Conservation (phyloP, 495 filamentous ascomycete genomes). For the Mytilinidion resinicola region DNA sequence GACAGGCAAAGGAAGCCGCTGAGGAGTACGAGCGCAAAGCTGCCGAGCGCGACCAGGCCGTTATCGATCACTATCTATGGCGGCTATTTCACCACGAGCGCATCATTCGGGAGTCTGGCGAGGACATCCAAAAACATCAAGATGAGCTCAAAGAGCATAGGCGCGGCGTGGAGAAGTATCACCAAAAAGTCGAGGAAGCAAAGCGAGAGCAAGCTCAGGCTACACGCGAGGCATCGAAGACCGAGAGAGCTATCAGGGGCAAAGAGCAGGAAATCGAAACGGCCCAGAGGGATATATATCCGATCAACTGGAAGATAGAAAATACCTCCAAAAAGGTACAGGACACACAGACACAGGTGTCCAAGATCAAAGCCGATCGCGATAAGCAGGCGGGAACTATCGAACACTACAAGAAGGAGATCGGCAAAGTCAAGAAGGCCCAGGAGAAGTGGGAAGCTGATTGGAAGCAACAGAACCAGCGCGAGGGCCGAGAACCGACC, state of each 20-base stretch:
- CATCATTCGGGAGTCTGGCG: slow-evolving; percentile 83
- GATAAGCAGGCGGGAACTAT: slow-evolving; percentile 60
- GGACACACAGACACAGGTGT: slow-evolving; percentile 57
- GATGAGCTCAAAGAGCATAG: slow-evolving; percentile 92
- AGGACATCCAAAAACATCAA: slow-evolving; percentile 87
- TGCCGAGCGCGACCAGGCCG: slow-evolving; percentile 82
- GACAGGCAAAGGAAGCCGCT: slow-evolving; percentile 93
- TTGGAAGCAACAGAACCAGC: slow-evolving; percentile 73
- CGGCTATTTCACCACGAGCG: slow-evolving; percentile 95
- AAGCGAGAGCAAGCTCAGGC: slow-evolving; percentile 76
- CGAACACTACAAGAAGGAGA: slow-evolving; percentile 68
- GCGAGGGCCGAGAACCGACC: slow-evolving; percentile 77
- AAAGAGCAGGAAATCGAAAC: slow-evolving; percentile 88
- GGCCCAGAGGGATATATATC: slow-evolving; percentile 75
- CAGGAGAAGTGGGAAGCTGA: slow-evolving; percentile 84
- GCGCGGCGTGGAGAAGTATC: slow-evolving; percentile 78
- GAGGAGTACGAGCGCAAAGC: slow-evolving; percentile 84
- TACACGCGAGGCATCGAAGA: slow-evolving; percentile 69
- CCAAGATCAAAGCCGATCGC: slow-evolving; percentile 66
- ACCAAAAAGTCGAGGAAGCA: slow-evolving; percentile 76
- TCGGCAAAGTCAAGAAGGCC: slow-evolving; percentile 80
- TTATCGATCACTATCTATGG: slow-evolving; percentile 93
- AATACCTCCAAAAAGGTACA: slow-evolving; percentile 66
- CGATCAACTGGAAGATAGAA: slow-evolving; percentile 87
- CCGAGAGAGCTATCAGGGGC: slow-evolving; percentile 71